Percentiles rank a stretch among this genome's conserved stretches.
Evolutionary conservation across 371 early-diverging fungal species (phyloP).

Genomic region (Lichtheimia ramosa): DNA sequence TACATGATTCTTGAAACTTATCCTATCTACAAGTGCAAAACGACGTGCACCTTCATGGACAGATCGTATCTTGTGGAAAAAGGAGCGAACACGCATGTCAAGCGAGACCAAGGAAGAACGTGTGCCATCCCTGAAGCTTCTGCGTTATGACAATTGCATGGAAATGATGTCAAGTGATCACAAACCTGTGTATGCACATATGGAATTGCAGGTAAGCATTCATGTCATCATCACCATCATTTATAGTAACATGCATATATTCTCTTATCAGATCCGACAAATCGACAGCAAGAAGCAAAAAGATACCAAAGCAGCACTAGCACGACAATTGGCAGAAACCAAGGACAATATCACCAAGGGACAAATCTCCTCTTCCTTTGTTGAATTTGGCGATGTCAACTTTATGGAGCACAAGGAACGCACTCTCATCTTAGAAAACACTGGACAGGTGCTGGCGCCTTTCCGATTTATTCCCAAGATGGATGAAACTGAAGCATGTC

Average conservation of each 20-base stretch:
- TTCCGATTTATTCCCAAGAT: slow-evolving; percentile 72
- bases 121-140: slow-evolving; percentile 31
- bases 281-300: slow-evolving; percentile 59
- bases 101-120: slow-evolving; percentile 14
- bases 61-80: slow-evolving; percentile 90
- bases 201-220: slow-evolving; percentile 50
- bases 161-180: slow-evolving; percentile 83
- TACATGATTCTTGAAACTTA: too few species aligned
- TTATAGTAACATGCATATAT: neutral
- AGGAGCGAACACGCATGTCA: slow-evolving; percentile 21
- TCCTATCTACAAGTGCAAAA: slow-evolving; percentile 63
- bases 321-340: slow-evolving; percentile 73
- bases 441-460: slow-evolving; percentile 72
- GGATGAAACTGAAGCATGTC: slow-evolving; percentile 49
- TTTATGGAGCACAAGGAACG: slow-evolving; percentile 62
- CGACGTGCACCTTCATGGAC: slow-evolving; percentile 90
- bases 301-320: slow-evolving; percentile 55
- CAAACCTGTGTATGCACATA: slow-evolving; percentile 84
- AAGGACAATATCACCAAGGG: slow-evolving; percentile 85
- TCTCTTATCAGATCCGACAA: slow-evolving; percentile 20
- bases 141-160: slow-evolving; percentile 63
- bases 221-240: neutral
- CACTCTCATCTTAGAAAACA: slow-evolving; percentile 68
- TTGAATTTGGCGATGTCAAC: slow-evolving; percentile 82
- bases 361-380: slow-evolving; percentile 53